These are phyloP conservation scores for Solanum hybrid DNA, from an alignment of 305 asterid genomes.

Conservation along the genomic window DNA sequence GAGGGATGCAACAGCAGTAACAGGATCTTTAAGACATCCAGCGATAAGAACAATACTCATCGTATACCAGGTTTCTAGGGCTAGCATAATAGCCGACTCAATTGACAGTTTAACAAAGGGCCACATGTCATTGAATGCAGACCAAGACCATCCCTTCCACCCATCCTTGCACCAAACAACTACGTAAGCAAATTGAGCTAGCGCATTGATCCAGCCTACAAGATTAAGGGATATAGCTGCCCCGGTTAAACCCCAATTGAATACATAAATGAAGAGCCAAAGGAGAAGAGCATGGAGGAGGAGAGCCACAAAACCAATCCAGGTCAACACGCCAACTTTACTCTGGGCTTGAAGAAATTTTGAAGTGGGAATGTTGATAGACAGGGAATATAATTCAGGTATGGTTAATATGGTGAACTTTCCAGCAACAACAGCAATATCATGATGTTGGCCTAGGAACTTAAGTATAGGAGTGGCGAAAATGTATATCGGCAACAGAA, in stretches of 20 bases:
- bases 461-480: background rate
- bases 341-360: conserved; percentile 27
- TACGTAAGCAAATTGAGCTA: conserved; percentile 23
- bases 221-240: conserved; percentile 24
- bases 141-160: conserved; percentile 30
- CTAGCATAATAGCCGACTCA: conserved; percentile 33
- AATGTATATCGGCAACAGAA: conserved; percentile 10
- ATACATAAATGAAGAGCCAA: conserved; percentile 24
- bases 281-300: conserved; percentile 6
- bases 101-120: conserved; percentile 31
- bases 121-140: conserved; percentile 31
- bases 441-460: background rate
- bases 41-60: conserved; percentile 28
- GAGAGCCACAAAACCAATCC: conserved; percentile 20
- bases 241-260: conserved; percentile 39
- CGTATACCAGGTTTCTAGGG: conserved; percentile 30
- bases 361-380: conserved; percentile 22
- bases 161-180: conserved; percentile 34
- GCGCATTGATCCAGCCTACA: conserved; percentile 13
- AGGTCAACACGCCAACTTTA: conserved; percentile 25
- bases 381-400: conserved; percentile 25
- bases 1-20: conserved; percentile 35
- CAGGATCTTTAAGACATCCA: conserved; percentile 29
- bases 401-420: conserved; percentile 10
- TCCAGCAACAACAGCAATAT: conserved; percentile 17